phyloP scores from a whole-genome alignment of 441 rosid genomes.

The Syzygium malaccense region DNA sequence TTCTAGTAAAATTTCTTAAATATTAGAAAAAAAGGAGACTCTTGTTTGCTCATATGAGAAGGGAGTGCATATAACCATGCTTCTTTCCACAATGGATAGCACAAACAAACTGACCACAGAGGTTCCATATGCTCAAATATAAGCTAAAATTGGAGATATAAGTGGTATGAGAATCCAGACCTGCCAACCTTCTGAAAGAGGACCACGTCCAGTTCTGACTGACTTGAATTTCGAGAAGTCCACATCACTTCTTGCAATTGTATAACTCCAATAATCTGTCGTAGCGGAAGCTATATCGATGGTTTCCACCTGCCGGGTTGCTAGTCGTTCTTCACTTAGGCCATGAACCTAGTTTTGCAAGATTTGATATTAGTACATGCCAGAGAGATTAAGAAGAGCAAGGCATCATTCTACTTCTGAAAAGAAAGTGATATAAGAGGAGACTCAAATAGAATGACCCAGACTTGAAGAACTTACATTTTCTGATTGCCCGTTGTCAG shows the following conservation, averaged over 20 bases:
- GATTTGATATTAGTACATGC: conserved; percentile 6
- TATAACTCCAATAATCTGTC: conserved; percentile 59
- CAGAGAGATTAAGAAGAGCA: background rate
- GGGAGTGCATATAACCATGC: background rate
- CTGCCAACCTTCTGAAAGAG: conserved; percentile 65
- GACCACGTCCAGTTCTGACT: conserved; percentile 48
- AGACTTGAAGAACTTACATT: conserved; percentile 32
- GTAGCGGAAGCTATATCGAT: conserved; percentile 54
- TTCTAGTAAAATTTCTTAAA: background rate
- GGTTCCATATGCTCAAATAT: background rate
- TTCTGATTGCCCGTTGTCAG: conserved; percentile 50
- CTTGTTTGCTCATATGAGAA: background rate
- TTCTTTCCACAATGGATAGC: background rate
- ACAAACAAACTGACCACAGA: background rate
- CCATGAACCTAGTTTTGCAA: conserved; percentile 37
- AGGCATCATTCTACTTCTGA: background rate
- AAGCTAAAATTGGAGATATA: background rate
- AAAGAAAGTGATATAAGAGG: background rate
- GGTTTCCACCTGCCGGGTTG: conserved; percentile 42
- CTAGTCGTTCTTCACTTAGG: conserved; percentile 42
- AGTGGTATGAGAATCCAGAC: conserved; percentile 16
- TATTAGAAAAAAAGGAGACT: background rate
- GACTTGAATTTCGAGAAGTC: conserved; percentile 55
- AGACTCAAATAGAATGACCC: background rate
- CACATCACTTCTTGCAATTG: conserved; percentile 28